Evolutionary conservation across 2,329 filamentous ascomycete genomes (phyloP).

Genomic region (Sclerotinia nivalis): DNA sequence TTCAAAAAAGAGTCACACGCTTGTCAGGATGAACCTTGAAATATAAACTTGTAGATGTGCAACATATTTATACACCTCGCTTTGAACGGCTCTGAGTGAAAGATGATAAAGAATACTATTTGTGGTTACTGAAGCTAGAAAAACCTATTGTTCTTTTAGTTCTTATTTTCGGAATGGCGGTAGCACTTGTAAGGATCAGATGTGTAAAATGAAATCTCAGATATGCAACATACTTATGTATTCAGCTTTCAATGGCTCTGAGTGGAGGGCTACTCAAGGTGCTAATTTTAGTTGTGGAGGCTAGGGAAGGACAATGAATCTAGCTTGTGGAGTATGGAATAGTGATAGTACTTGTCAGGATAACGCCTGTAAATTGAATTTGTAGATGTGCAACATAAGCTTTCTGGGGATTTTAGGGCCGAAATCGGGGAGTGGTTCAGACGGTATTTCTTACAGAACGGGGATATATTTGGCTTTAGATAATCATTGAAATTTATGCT

Average conservation of each 20-base stretch:
- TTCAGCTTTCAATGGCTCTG: too few relatives aligned
- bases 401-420: not conserved
- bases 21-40: too few relatives aligned
- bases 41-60: too few relatives aligned
- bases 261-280: too few relatives aligned
- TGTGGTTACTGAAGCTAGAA: not conserved
- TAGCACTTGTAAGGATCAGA: not conserved
- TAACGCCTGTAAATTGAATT: not conserved
- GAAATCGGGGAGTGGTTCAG: not conserved
- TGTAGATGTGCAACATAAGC: not conserved
- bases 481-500: not conserved
- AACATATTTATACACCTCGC: too few relatives aligned
- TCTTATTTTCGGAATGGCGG: not conserved
- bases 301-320: not conserved
- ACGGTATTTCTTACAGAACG: not conserved
- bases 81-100: too few relatives aligned
- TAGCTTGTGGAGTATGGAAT: not conserved
- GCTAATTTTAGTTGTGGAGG: not conserved
- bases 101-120: too few relatives aligned
- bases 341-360: not conserved
- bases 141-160: not conserved
- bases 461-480: not conserved
- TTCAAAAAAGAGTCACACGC: too few relatives aligned
- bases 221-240: not conserved
- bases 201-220: not conserved